A percentile compares a stretch with the other conserved stretches of the same genome.
Evolutionary conservation across 208 protist species (phyloP).

Genomic region (Trichomonas tenax): DNA sequence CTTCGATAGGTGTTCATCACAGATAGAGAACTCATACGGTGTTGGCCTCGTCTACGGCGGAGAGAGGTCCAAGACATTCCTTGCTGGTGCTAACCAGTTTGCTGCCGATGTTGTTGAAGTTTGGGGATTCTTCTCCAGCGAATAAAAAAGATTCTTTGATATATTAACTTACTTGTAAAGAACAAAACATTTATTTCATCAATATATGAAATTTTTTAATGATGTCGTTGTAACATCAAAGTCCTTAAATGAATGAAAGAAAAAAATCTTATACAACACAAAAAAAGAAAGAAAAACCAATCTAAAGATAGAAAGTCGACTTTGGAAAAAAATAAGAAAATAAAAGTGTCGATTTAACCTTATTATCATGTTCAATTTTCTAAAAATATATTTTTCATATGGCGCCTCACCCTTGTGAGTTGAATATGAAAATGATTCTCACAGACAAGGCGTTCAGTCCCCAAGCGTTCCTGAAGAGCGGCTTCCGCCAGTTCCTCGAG

Average conservation of each 20-base stretch:
- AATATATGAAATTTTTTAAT: too few species aligned
- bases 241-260: too few species aligned
- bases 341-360: too few species aligned
- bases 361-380: too few species aligned
- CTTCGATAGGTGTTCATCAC: not conserved
- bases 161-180: too few species aligned
- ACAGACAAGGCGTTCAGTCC: not conserved
- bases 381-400: not conserved
- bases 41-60: not conserved
- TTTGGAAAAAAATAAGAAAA: too few species aligned
- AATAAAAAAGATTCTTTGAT: too few species aligned
- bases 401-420: not conserved
- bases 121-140: not conserved
- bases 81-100: not conserved
- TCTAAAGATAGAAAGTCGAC: too few species aligned
- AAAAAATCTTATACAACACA: too few species aligned
- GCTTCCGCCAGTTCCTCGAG: not conserved
- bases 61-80: not conserved
- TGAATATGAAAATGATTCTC: not conserved
- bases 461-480: not conserved
- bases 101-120: conserved; percentile 21
- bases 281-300: too few species aligned
- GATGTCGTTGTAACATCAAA: too few species aligned
- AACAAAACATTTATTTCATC: too few species aligned
- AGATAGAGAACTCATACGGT: not conserved